Evolutionary conservation across 129 eudicot species (phyloP).

Genomic region (Helianthus annuus): DNA sequence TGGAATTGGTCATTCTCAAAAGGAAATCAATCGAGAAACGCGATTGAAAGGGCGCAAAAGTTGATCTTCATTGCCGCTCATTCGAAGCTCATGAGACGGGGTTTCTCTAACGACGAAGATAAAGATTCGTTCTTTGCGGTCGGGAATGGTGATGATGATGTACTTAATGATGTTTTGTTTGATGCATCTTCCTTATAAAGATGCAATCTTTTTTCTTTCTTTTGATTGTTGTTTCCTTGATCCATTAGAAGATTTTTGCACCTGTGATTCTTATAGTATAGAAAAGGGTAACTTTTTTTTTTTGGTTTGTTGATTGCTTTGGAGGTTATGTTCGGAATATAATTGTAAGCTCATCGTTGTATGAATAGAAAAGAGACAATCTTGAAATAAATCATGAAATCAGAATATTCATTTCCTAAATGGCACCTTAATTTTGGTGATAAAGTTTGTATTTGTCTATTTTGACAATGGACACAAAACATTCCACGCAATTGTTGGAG

Average conservation of each 20-base stretch:
- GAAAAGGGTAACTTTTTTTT: neutral
- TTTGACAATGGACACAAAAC: too few species aligned
- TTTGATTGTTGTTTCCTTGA: slow-evolving; percentile 24
- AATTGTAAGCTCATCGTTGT: neutral
- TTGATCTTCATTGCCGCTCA: slow-evolving; percentile 75
- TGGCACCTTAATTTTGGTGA: neutral
- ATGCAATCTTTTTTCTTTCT: slow-evolving; percentile 22
- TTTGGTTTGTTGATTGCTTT: slow-evolving; percentile 20
- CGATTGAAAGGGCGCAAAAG: slow-evolving; percentile 73
- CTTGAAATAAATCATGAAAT: slow-evolving; percentile 6
- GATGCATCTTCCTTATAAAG: slow-evolving; percentile 66
- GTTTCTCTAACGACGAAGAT: slow-evolving; percentile 53
- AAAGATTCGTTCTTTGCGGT: slow-evolving; percentile 58
- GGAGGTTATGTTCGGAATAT: neutral
- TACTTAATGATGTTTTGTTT: slow-evolving; percentile 74
- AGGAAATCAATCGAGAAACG: slow-evolving; percentile 56
- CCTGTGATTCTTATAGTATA: slow-evolving; percentile 24
- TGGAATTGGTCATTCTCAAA: slow-evolving; percentile 55
- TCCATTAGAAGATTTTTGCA: slow-evolving; percentile 35
- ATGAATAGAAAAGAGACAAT: slow-evolving; percentile 15
- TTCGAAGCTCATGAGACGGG: slow-evolving; percentile 63
- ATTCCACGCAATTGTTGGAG: too few species aligned
- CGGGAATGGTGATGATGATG: slow-evolving; percentile 82
- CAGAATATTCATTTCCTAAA: slow-evolving; percentile 1
- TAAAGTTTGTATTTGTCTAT: neutral